A percentile compares a stretch with the other conserved stretches of the same genome.
Evolutionary conservation across 2,329 filamentous ascomycete genomes (phyloP).

Genomic region (Trichoderma pleuroti): DNA sequence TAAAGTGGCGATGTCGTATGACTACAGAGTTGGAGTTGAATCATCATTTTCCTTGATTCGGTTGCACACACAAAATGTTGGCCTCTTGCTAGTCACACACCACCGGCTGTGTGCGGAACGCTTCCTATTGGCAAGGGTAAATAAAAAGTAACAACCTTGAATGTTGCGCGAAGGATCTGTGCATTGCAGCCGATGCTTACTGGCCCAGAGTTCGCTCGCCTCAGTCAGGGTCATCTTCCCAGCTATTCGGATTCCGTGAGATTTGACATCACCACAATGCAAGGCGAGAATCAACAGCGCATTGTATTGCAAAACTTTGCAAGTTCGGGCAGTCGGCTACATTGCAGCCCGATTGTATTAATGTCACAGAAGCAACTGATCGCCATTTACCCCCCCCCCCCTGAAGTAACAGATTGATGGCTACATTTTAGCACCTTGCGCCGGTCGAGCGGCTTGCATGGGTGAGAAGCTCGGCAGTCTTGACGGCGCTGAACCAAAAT

Average conservation of each 20-base stretch:
- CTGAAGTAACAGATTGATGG: neutral
- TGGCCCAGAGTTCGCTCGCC: neutral
- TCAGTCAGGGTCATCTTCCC: neutral
- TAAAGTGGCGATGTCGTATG: neutral
- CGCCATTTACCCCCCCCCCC: neutral
- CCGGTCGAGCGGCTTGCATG: conserved; percentile 7
- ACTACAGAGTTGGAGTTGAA: neutral
- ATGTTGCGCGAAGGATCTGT: neutral
- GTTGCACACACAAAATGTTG: neutral
- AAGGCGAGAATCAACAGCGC: neutral
- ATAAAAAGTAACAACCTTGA: neutral
- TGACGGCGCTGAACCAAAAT: neutral
- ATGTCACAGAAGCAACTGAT: neutral
- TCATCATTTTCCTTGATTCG: neutral
- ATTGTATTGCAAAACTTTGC: neutral
- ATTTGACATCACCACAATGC: neutral
- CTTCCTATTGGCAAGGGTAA: conserved; percentile 3
- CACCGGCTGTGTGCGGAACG: neutral
- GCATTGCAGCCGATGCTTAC: neutral
- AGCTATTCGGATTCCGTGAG: neutral
- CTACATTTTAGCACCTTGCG: neutral
- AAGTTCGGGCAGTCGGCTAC: neutral
- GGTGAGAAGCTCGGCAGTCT: conserved; percentile 6
- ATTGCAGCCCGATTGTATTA: neutral
- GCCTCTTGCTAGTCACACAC: neutral